Base-by-base conservation (phyloP, 305 asterid species). In the Salvia sclarea region DNA sequence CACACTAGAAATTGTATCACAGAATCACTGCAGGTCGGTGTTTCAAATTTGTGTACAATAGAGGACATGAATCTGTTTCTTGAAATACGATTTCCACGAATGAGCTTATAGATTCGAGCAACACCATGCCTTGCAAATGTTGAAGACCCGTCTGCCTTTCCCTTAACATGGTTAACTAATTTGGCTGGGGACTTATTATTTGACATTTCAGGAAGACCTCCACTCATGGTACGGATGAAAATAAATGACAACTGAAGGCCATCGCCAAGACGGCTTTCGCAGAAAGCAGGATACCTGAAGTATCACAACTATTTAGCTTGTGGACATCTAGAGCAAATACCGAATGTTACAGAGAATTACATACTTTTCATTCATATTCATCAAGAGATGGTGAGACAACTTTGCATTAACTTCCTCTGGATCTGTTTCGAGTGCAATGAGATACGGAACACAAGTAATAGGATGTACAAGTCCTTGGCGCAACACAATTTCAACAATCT, bases 381-480 rank as follows among this genome's bases (percentile, higher is more conserved):
- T 89, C 82, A 95, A 85, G 75, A 95, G 86, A 78, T 82, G 98
- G 83, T 95, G 96, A 75, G 98, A 91, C 81, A 92, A 76, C 88
- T 92, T 88, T 53, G 89, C 81, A 66, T 95, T 95, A 59, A 61
- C 82, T 74, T 88, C 98, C 69, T 81, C 74, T 3, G 96, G 97
- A 85, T 95, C 99, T 60, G 98, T 90, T 88, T 88, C 99, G 71
- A 95, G 99, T 50, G 99, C 98, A 78, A 95, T 89, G 78, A 95
- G 97, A 82, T 88, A 75, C 30, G 99, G 98, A 67, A 95, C 98
- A 63, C 99, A 92, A 50, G 95, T 89, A 75, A 95, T 92, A 61
- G 99, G 99, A 86, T 95, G 99, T 68, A 95, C 99, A 71, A 95
- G 91, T 74, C 99, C 99, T 81, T 95, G 99, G 53, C 98, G 99